These are phyloP conservation scores for Iris macrosiphon DNA, from an alignment of 106 monocot genomes.

Conservation along the genomic window DNA sequence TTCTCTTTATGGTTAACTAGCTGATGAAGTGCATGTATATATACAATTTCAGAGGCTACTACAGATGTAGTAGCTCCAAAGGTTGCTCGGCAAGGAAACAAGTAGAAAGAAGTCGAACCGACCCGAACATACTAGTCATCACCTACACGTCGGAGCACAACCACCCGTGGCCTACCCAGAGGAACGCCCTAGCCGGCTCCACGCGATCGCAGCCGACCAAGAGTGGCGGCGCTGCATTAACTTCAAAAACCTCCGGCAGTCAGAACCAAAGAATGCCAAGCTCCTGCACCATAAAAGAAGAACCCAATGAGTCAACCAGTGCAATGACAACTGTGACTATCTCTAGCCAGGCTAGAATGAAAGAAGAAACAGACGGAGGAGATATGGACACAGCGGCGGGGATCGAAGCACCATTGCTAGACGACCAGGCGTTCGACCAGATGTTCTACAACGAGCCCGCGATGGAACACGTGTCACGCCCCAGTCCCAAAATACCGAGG, in stretches of 20 bases:
- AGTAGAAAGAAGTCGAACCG: slow-evolving; percentile 75
- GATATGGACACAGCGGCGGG: not conserved
- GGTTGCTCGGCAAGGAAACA: slow-evolving; percentile 91
- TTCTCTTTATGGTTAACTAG: no score
- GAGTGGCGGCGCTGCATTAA: no score
- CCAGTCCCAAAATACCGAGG: no score
- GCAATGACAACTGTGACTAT: not conserved
- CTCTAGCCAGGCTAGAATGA: not conserved
- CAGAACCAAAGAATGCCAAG: no score
- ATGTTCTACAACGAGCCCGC: no score
- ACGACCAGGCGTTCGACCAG: not conserved
- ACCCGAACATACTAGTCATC: slow-evolving; percentile 85
- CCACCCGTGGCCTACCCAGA: slow-evolving; percentile 87
- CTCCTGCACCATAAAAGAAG: slow-evolving; percentile 9
- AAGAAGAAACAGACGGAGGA: slow-evolving; percentile 2
- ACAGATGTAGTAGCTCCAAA: slow-evolving; percentile 92
- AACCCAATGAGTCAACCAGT: not conserved
- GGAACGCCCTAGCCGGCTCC: slow-evolving; percentile 41
- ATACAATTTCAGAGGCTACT: slow-evolving; percentile 67
- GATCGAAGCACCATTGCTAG: no score
- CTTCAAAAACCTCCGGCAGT: not conserved
- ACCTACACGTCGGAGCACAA: slow-evolving; percentile 92
- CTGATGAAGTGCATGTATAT: not conserved
- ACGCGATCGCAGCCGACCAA: slow-evolving; percentile 7
- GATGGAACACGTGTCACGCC: no score